Conservation (phyloP, 2,329 filamentous ascomycete species). For the Aspergillus intermedius region DNA sequence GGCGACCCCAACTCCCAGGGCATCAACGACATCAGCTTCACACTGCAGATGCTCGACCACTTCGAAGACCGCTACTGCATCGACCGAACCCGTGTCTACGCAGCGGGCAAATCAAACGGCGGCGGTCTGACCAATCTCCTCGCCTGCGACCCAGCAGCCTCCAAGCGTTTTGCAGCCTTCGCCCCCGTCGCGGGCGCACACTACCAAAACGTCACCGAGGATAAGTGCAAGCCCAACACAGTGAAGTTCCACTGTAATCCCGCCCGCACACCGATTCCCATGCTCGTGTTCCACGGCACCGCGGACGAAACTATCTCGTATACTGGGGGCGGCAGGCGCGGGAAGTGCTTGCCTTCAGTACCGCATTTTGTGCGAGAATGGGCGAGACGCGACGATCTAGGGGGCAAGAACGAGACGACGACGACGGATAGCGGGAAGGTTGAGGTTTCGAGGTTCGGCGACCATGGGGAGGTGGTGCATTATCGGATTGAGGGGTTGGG, state of each 20-base stretch:
- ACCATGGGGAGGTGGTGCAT: slow-evolving; percentile 7
- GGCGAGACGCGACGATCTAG: slow-evolving; percentile 19
- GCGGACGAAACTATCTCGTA: slow-evolving; percentile 34
- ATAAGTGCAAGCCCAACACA: slow-evolving; percentile 9
- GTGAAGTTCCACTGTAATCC: slow-evolving; percentile 21
- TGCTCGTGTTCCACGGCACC: slow-evolving; percentile 19
- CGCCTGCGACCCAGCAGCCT: slow-evolving; percentile 41
- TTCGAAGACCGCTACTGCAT: slow-evolving; percentile 41
- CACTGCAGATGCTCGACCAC: slow-evolving; percentile 36
- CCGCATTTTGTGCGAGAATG: slow-evolving; percentile 16
- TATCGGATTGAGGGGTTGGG: slow-evolving; percentile 11
- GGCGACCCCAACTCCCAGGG: slow-evolving; percentile 11
- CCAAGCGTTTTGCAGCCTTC: slow-evolving; percentile 44
- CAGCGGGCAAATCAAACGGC: slow-evolving; percentile 50
- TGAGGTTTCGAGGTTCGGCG: slow-evolving; percentile 2
- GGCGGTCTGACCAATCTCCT: slow-evolving; percentile 45
- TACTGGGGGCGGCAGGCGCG: slow-evolving; percentile 23
- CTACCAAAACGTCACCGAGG: slow-evolving; percentile 26
- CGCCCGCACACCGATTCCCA: slow-evolving; percentile 25
- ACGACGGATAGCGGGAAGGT: slow-evolving; percentile 2
- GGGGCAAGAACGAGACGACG: slow-evolving; percentile 3
- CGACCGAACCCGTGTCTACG: slow-evolving; percentile 40
- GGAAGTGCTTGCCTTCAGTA: slow-evolving; percentile 14
- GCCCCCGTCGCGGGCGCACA: slow-evolving; percentile 44
- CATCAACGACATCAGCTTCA: slow-evolving; percentile 40